Base-by-base conservation (phyloP, 2,329 filamentous ascomycete species). In the Tolypocladium amazonense region DNA sequence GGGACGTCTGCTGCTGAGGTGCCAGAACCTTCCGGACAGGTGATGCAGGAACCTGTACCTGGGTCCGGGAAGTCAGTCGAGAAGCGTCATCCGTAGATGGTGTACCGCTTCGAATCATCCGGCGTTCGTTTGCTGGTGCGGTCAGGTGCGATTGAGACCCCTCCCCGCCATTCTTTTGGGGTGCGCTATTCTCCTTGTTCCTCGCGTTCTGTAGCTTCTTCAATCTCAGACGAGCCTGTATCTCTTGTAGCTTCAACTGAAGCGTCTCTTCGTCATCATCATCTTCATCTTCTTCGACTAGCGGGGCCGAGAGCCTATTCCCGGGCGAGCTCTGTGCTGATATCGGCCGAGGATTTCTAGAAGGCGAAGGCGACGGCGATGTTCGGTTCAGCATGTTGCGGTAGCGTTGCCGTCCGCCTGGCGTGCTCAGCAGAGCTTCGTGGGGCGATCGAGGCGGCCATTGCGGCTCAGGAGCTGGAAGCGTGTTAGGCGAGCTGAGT, bases 251-350 rank as follows among this genome's bases (percentile, higher is more conserved):
- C 71, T 96, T 87, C 63, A 99, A 77, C 69, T 95, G 85, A 39
- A 97, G 76, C 1, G 86, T 95, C 77, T 97, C 92, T 72, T 97
- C 93, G 66, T 96, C 92, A 8, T 95, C 88, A 0, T 87, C 85
- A 4, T 52, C 50, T 4, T 45, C 43, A 12, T 85, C 81, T 5
- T 76, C 76, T 4, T 79, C 76, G 6, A 73, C 75, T 43, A 71
- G 59, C 72, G 71, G 63, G 75, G 75, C 56, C 72, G 65, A 50
- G 71, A 72, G 47, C 65, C 70, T 52, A 69, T 64, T 41, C 65
- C 58, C 15, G 60, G 68, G 45, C 12, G 61, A 52, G 2, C 58
- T 61, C 12, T 56, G 45, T 8, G 58, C 59, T 18, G 59, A 45
- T 57, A 59, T 58, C n/a, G 59, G 57, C 58, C 65, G 68, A 45